Conservation (phyloP, 176 grass and related monocot species). For the Chrysopogon serrulatus region DNA sequence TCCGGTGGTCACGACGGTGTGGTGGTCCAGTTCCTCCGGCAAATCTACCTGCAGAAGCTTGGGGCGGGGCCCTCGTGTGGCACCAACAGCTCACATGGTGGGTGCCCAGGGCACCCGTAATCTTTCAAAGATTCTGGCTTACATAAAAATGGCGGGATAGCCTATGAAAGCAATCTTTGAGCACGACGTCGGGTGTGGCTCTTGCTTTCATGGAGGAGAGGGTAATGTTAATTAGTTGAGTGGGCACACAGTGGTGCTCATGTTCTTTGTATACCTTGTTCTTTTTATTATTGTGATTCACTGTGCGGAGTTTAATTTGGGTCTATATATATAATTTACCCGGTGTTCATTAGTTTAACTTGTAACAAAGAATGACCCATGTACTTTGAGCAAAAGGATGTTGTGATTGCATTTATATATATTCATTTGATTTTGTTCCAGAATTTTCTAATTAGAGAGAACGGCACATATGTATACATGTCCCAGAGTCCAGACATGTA, state of each 20-base stretch:
- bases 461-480: too few relatives aligned
- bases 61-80: slow-evolving; percentile 21
- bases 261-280: not conserved
- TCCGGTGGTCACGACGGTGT: not conserved
- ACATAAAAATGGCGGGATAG: not conserved
- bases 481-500: too few relatives aligned
- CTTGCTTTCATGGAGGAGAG: not conserved
- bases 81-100: slow-evolving; percentile 32
- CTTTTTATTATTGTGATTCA: not conserved
- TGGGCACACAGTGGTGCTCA: not conserved
- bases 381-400: not conserved
- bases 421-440: too few relatives aligned
- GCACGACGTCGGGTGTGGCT: not conserved
- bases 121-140: not conserved
- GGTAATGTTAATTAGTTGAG: not conserved
- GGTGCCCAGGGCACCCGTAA: slow-evolving; percentile 10
- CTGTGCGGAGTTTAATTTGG: not conserved
- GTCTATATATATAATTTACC: not conserved
- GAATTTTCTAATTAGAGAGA: too few relatives aligned
- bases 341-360: not conserved
- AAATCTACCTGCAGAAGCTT: slow-evolving; percentile 29
- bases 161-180: not conserved
- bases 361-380: not conserved
- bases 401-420: too few relatives aligned
- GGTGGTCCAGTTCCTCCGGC: not conserved